Evolutionary conservation across 2,329 filamentous ascomycete species (phyloP), one percentile per base, ranked within the genome.

Genomic region (Graphiopsis chlorocephala): DNA sequence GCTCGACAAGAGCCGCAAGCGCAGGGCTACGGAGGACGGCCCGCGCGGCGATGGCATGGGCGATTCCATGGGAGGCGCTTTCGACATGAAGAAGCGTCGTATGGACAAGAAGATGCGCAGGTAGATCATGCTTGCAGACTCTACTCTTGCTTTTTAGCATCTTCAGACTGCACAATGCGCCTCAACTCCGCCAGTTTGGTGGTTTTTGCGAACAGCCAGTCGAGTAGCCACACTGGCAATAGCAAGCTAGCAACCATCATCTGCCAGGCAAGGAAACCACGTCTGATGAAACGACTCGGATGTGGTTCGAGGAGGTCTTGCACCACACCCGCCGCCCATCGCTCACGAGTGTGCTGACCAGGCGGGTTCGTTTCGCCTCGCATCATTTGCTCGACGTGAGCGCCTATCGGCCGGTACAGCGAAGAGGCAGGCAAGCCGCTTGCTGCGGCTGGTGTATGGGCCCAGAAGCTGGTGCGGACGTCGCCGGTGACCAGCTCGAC

Each of bases 1-100:
- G 69, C 77, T 93, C 69, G 93, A 96, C 74, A 93, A 90, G 83
- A 96, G 93, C 76, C 85, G 93, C 68, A 97, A 97, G 84, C 85
- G 93, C 70, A 85, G 93, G 70, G 82, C 85, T 28, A 80, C 81
- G 25, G 90, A 93, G 23, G 93, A 96, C 77, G 88, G 90, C 0
- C 88, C 86, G 7, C 85, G 89, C 65, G 86, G 85, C 29, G 88
- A 86, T 74, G 89, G 82, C 8, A 80, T 80, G 73, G 93, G 93
- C 26, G 90, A 93, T 65, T 45, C 38, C 3, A 45, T 45, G n/a
- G 38, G 38, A 45, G 38, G 38, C n/a, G 83, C 85, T 48, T 93
- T 90, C 75, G 87, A 87, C 72, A 91, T 91, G 80, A 86, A 85
- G 76, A 81, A 88, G 72, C 90, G 87, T 80, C 78, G 74, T 61